Conservation (phyloP, 179 eudicot species). For the Gypsophila paniculata region DNA sequence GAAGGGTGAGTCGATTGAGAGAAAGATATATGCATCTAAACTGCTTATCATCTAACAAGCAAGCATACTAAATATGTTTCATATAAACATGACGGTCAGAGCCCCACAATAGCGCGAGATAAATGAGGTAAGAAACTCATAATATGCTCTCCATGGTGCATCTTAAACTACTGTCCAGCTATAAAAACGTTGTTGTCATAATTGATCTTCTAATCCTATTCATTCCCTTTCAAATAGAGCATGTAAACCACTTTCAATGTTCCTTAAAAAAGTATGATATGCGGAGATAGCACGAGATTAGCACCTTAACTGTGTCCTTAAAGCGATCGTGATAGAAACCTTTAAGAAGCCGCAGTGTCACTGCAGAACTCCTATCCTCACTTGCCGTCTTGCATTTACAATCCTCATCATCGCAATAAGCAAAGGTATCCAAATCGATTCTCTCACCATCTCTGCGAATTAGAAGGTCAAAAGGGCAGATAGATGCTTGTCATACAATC, state of each 20-base stretch:
- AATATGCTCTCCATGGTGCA: no score
- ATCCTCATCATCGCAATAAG: slow-evolving; percentile 49
- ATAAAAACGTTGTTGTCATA: no score
- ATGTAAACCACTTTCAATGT: neutral
- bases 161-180: no score
- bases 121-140: no score
- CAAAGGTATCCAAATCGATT: slow-evolving; percentile 46
- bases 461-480: slow-evolving; percentile 17
- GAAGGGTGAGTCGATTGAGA: neutral
- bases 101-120: no score
- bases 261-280: neutral
- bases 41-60: neutral
- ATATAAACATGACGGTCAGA: no score
- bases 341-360: slow-evolving; percentile 54
- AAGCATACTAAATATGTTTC: neutral
- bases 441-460: slow-evolving; percentile 65
- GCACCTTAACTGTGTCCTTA: slow-evolving; percentile 55
- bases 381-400: slow-evolving; percentile 56
- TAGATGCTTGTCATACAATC: neutral
- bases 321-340: slow-evolving; percentile 82
- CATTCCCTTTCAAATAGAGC: neutral
- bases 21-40: neutral
- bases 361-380: slow-evolving; percentile 26
- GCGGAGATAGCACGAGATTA: neutral
- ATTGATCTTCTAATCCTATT: neutral